These are phyloP conservation scores for Hanseniaspora meyeri DNA, from an alignment of 805 yeast species.

Conservation along the genomic window DNA sequence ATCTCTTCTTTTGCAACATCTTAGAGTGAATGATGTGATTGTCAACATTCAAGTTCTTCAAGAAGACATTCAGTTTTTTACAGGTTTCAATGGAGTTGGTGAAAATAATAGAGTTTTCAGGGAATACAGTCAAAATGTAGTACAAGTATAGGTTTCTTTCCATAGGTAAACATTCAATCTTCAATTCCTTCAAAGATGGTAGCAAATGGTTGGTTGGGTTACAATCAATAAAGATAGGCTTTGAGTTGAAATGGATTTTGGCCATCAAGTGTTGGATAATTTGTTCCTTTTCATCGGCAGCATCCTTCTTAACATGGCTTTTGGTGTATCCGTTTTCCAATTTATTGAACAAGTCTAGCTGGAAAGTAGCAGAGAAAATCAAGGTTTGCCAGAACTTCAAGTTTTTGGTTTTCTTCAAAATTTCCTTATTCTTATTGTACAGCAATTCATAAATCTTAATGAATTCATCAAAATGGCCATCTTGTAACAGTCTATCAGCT, in stretches of 20 bases:
- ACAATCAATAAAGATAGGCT: conserved; percentile 67
- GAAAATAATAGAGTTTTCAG: conserved; percentile 81
- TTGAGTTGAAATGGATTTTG: conserved; percentile 59
- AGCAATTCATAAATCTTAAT: conserved; percentile 65
- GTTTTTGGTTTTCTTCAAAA: conserved; percentile 26
- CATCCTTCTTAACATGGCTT: conserved; percentile 19
- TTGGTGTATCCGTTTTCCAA: conserved; percentile 35
- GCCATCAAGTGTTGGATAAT: conserved; percentile 52
- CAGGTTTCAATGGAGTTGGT: conserved; percentile 94
- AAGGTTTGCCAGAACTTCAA: conserved; percentile 63
- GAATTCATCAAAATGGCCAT: conserved; percentile 91
- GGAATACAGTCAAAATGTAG: conserved; percentile 73
- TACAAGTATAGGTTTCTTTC: conserved; percentile 85
- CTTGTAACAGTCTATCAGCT: conserved; percentile 88
- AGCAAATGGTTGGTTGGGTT: conserved; percentile 78
- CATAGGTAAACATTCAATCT: conserved; percentile 79
- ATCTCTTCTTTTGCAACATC: conserved; percentile 88
- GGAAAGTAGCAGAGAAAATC: conserved; percentile 92
- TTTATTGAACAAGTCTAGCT: conserved; percentile 67
- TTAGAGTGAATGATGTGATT: conserved; percentile 76
- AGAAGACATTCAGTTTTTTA: conserved; percentile 65
- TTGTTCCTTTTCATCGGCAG: conserved; percentile 37
- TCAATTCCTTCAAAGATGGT: conserved; percentile 62
- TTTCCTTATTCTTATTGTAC: conserved; percentile 27
- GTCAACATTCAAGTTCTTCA: conserved; percentile 56